Evolutionary conservation across 2,329 filamentous ascomycete species (phyloP), one percentile per base, ranked within the genome.

Genomic region (Tolypocladium ovalisporum): DNA sequence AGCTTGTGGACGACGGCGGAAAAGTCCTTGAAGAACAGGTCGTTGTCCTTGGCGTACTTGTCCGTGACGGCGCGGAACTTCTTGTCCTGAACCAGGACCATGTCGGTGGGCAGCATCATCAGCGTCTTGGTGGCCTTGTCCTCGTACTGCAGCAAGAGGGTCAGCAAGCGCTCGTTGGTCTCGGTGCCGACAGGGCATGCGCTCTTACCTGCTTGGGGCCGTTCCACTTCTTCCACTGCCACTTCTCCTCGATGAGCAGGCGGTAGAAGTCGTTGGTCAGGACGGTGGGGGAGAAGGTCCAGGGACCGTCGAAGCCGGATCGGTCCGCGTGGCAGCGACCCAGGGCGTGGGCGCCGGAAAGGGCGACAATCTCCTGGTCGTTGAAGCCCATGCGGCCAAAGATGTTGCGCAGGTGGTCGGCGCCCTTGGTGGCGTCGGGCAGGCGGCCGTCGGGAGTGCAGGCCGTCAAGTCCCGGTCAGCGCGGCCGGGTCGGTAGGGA

Each of bases 371-470:
- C 76, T 97, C 92, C 68, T 89, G 89, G 76, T 99, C 93, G 74
- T 94, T 88, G 82, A 97, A 97, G 64, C 93, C 93, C 93, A 97
- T 97, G 71, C 93, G 90, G 74, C 86, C 84, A 76, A 97, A 99
- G 79, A 97, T 93, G 76, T 84, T 83, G 68, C 94, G 88, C 66
- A 97, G 82, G 76, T 97, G 93, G 69, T 85, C 83, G 61, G 85
- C 79, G 60, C 83, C 87, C 81, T 97, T 84, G 66, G 84, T 73
- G 55, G 82, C 93, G 71, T 99, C 91, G 62, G 92, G 81, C 35
- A 84, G 80, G 73, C 93, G 91, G 63, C 94, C 94, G 69, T 97
- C 92, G 54, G 94, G 94, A 34, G 94, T 96, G 83, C 92, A 97
- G 72, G 85, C 89, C 59, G 86, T 75, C 35, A 88, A 76, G 65